These are phyloP conservation scores for Flaveria sonorensis DNA, from an alignment of 129 eudicot genomes.

Conservation along the genomic window DNA sequence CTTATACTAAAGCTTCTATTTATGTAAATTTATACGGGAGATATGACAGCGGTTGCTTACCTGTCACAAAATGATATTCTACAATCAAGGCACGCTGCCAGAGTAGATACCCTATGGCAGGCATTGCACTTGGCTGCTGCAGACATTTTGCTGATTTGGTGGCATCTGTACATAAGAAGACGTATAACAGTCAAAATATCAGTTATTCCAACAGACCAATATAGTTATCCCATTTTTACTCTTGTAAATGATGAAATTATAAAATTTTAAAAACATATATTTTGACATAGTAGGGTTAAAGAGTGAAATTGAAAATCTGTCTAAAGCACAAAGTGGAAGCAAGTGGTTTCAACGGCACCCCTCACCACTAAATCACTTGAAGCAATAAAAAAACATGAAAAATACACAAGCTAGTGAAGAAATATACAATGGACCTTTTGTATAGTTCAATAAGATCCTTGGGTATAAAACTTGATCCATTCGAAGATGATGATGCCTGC, in stretches of 20 bases:
- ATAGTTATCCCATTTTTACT: neutral
- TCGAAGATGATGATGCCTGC: constrained; percentile 50
- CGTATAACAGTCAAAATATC: neutral
- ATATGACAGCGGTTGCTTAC: constrained; percentile 38
- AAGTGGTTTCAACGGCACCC: too few relatives aligned
- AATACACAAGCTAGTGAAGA: neutral
- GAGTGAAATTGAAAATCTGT: neutral
- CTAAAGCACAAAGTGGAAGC: too few relatives aligned
- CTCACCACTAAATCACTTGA: too few relatives aligned
- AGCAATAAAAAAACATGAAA: too few relatives aligned
- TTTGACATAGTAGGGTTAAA: neutral
- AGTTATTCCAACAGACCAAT: neutral
- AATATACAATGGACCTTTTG: constrained; percentile 52
- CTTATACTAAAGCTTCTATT: neutral
- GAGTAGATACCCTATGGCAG: constrained; percentile 57
- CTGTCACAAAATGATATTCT: constrained; percentile 67
- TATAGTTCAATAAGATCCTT: constrained; percentile 77
- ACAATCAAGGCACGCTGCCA: constrained; percentile 81
- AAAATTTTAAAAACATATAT: too few relatives aligned
- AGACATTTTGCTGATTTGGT: constrained; percentile 54
- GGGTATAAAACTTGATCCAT: constrained; percentile 46
- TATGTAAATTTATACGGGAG: neutral
- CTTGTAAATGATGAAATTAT: neutral
- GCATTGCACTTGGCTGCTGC: constrained; percentile 60
- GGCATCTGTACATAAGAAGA: constrained; percentile 64